Evolutionary conservation across 1,139 yeast species (phyloP).

Genomic region (Hanseniaspora gamundiae): DNA sequence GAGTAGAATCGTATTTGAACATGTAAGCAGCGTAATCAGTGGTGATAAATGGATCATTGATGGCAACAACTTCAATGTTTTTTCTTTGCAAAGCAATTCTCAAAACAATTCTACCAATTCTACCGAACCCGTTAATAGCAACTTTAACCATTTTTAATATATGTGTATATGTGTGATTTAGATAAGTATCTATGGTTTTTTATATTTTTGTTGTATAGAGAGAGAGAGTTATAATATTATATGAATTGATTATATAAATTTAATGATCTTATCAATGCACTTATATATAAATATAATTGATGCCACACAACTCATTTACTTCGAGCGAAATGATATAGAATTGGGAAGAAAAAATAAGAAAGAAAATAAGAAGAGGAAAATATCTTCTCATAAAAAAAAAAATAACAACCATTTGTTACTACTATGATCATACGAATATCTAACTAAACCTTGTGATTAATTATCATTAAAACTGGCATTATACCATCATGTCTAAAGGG

Average conservation of each 20-base stretch:
- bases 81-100: slow-evolving; percentile 64
- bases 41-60: slow-evolving; percentile 77
- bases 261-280: too few relatives aligned
- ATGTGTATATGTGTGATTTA: slow-evolving; percentile 9
- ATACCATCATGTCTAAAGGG: too few relatives aligned
- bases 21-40: slow-evolving; percentile 78
- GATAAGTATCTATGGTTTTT: neutral
- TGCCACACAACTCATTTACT: too few relatives aligned
- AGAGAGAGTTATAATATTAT: neutral
- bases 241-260: neutral
- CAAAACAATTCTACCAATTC: slow-evolving; percentile 73
- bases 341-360: too few relatives aligned
- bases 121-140: slow-evolving; percentile 88
- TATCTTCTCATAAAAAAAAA: too few relatives aligned
- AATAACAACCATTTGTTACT: too few relatives aligned
- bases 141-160: slow-evolving; percentile 34
- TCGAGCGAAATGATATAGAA: too few relatives aligned
- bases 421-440: too few relatives aligned
- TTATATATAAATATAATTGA: neutral
- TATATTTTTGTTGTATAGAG: neutral
- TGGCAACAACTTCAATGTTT: slow-evolving; percentile 63
- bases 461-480: too few relatives aligned
- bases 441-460: too few relatives aligned
- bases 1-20: slow-evolving; percentile 85
- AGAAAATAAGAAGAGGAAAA: too few relatives aligned